Percentiles rank a stretch among this genome's conserved stretches.
Conservation (phyloP, 176 grass and related monocot genomes). For the Coix lacrymajobi region DNA sequence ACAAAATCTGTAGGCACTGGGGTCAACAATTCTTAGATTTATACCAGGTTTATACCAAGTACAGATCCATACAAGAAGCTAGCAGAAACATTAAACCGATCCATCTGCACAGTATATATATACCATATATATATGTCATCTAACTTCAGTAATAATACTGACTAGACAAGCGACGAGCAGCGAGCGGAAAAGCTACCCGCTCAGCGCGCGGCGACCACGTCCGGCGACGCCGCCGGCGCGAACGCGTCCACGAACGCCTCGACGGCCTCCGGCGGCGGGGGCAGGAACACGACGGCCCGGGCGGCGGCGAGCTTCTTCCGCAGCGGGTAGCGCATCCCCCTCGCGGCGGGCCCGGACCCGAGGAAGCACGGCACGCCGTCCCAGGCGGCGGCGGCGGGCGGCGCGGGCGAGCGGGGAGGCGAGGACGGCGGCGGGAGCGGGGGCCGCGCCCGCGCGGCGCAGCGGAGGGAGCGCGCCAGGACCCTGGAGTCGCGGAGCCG, state of each 20-base stretch:
- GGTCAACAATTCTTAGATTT: not conserved
- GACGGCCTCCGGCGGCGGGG: slow-evolving; percentile 27
- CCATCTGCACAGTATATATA: slow-evolving; percentile 30
- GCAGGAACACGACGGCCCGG: slow-evolving; percentile 43
- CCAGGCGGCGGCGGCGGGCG: not conserved
- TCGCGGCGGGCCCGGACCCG: not conserved
- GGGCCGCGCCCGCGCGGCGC: not conserved
- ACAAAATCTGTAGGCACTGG: not conserved
- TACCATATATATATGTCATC: not conserved
- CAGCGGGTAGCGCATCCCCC: slow-evolving; percentile 43
- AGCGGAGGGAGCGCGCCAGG: slow-evolving; percentile 56
- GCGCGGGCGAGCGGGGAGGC: not conserved
- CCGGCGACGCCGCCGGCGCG: not conserved
- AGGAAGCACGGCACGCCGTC: slow-evolving; percentile 44
- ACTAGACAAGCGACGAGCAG: not conserved
- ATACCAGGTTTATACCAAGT: not conserved
- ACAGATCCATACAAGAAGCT: not conserved
- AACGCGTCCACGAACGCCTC: slow-evolving; percentile 11
- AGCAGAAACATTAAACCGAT: not conserved
- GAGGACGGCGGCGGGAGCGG: not conserved
- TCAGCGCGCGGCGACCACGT: slow-evolving; percentile 43
- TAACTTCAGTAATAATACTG: not conserved
- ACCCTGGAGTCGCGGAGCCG: slow-evolving; percentile 75
- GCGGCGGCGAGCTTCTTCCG: slow-evolving; percentile 80
- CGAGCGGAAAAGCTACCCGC: not conserved